Percentiles rank a stretch among this genome's conserved stretches.
Evolutionary conservation across 2,329 filamentous ascomycete species (phyloP).

Genomic region (Hymenoscyphus albidus): DNA sequence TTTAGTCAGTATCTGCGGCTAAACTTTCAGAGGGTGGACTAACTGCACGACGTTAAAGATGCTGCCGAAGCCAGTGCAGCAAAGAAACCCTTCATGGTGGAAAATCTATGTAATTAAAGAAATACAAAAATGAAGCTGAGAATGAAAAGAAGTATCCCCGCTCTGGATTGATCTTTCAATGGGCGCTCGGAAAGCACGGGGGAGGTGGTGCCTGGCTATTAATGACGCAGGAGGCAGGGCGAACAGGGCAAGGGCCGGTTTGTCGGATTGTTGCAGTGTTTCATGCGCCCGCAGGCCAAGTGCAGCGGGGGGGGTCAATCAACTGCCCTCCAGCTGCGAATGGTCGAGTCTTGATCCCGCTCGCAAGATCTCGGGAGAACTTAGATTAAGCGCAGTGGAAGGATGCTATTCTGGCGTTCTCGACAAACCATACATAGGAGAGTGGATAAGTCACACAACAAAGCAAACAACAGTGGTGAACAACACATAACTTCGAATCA

Average conservation of each 20-base stretch:
- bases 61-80: conserved; percentile 12
- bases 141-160: neutral
- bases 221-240: conserved; percentile 4
- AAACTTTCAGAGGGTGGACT: neutral
- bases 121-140: conserved; percentile 3
- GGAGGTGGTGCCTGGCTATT: neutral
- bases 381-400: too few species aligned
- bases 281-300: neutral
- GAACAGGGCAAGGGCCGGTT: too few species aligned
- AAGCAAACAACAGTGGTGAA: neutral
- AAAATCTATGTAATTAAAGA: neutral
- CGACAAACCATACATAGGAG: neutral
- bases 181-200: neutral
- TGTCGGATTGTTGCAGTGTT: neutral
- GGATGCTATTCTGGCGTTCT: too few species aligned
- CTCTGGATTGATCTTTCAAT: neutral
- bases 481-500: neutral
- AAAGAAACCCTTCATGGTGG: conserved; percentile 9
- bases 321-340: neutral
- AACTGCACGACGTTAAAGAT: conserved; percentile 8
- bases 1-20: neutral
- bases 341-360: neutral
- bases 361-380: too few species aligned
- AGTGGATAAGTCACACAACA: neutral
- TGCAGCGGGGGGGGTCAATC: neutral